phyloP scores from a whole-genome alignment of 2,329 filamentous ascomycete genomes.

The Seiridium unicorne region DNA sequence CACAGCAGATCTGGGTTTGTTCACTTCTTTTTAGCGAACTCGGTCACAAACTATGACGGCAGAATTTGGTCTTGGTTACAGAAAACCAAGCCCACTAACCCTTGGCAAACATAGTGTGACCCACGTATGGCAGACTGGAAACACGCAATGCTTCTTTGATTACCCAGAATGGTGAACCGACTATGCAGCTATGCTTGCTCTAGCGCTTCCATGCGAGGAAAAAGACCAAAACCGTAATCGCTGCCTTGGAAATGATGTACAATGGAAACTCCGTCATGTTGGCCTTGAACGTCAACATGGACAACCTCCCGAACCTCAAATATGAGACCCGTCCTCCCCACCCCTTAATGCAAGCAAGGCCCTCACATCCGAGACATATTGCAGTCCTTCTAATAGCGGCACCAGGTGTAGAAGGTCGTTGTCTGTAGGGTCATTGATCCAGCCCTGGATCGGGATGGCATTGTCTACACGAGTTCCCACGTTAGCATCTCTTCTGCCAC shows the following conservation, averaged over 20 bases:
- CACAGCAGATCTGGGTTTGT: background rate
- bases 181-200: slow-evolving; percentile 2
- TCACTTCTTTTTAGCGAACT: background rate
- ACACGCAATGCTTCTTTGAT: background rate
- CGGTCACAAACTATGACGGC: background rate
- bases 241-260: slow-evolving; percentile 4
- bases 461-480: slow-evolving; percentile 66
- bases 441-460: slow-evolving; percentile 97
- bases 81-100: background rate
- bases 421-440: slow-evolving; percentile 98
- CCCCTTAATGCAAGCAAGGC: slow-evolving; percentile 85
- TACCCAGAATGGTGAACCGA: background rate
- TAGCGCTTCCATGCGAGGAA: slow-evolving; percentile 1
- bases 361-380: slow-evolving; percentile 94
- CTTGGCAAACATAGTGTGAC: background rate
- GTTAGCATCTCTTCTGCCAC: slow-evolving; percentile 14
- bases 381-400: slow-evolving; percentile 87
- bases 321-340: slow-evolving; percentile 70
- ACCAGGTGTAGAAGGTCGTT: slow-evolving; percentile 91
- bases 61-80: background rate
- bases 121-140: background rate
- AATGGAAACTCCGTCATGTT: slow-evolving; percentile 2
- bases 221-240: background rate
- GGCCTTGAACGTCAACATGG: background rate
- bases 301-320: background rate